phyloP scores from a whole-genome alignment of 2,329 filamentous ascomycete genomes.

The Helminthosporium solani region DNA sequence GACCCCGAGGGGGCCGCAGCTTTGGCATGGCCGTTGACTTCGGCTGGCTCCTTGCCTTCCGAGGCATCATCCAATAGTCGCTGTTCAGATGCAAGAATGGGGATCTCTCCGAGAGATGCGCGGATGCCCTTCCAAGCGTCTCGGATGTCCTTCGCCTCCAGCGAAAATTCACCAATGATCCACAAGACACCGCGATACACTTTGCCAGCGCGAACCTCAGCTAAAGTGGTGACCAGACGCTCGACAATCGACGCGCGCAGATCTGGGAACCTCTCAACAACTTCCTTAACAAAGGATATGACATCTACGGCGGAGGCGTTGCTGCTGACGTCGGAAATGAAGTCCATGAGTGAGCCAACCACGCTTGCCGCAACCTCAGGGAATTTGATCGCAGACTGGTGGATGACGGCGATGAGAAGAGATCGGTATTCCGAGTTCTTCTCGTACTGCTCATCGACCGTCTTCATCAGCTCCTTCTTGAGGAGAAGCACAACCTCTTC shows the following conservation, averaged over 20 bases:
- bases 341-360: slow-evolving; percentile 96
- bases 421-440: slow-evolving; percentile 68
- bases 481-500: slow-evolving; percentile 94
- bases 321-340: slow-evolving; percentile 98
- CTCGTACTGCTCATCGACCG: slow-evolving; percentile 97
- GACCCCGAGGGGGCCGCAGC: slow-evolving; percentile 76
- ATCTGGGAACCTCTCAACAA: slow-evolving; percentile 95
- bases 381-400: slow-evolving; percentile 98
- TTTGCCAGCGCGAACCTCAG: slow-evolving; percentile 93
- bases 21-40: slow-evolving; percentile 78
- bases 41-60: slow-evolving; percentile 60
- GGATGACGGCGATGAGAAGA: slow-evolving; percentile 93
- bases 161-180: slow-evolving; percentile 96
- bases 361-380: slow-evolving; percentile 97
- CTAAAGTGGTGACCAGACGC: slow-evolving; percentile 83
- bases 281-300: slow-evolving; percentile 98
- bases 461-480: slow-evolving; percentile 97
- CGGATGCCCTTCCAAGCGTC: slow-evolving; percentile 97
- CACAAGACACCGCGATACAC: slow-evolving; percentile 95
- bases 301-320: slow-evolving; percentile 96
- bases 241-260: slow-evolving; percentile 84
- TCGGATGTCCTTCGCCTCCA: slow-evolving; percentile 89
- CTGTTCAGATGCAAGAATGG: slow-evolving; percentile 93
- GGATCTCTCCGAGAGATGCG: slow-evolving; percentile 91
- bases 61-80: slow-evolving; percentile 78